These are phyloP conservation scores for Halophytophthora polymorphica DNA, from an alignment of 352 stramenopile species.

Conservation along the genomic window DNA sequence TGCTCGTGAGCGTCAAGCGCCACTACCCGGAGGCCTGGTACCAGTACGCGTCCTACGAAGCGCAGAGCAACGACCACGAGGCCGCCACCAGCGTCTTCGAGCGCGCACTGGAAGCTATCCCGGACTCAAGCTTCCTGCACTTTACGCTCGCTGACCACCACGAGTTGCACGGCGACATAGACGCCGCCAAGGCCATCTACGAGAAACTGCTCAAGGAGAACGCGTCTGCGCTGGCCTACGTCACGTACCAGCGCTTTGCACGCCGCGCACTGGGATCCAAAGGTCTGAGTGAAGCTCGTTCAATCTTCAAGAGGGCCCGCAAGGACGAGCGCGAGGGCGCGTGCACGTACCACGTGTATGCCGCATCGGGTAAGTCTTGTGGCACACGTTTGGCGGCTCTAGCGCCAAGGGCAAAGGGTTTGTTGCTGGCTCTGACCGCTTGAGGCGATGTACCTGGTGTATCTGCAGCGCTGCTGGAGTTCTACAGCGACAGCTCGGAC, in stretches of 20 bases:
- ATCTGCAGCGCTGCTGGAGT: slow-evolving; percentile 69
- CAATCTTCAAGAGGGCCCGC: slow-evolving; percentile 77
- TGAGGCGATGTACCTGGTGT: slow-evolving; percentile 6
- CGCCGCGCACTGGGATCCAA: slow-evolving; percentile 73
- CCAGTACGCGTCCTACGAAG: slow-evolving; percentile 83
- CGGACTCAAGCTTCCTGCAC: slow-evolving; percentile 72
- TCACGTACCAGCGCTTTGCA: slow-evolving; percentile 84
- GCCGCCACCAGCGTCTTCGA: slow-evolving; percentile 66
- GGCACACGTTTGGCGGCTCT: neutral
- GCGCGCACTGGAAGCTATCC: slow-evolving; percentile 70
- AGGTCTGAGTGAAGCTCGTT: slow-evolving; percentile 67
- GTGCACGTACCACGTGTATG: slow-evolving; percentile 83
- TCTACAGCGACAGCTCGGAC: slow-evolving; percentile 83
- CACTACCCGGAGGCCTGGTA: slow-evolving; percentile 84
- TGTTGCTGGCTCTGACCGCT: slow-evolving; percentile 8
- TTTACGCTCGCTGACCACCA: slow-evolving; percentile 84
- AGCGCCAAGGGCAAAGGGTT: neutral
- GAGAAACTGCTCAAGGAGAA: slow-evolving; percentile 77
- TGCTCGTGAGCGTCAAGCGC: slow-evolving; percentile 74
- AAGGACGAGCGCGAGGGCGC: slow-evolving; percentile 82
- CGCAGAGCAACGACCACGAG: slow-evolving; percentile 68
- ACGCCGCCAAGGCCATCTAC: slow-evolving; percentile 73
- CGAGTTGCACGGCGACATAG: slow-evolving; percentile 64
- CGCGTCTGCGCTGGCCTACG: slow-evolving; percentile 72
- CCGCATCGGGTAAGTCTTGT: slow-evolving; percentile 56